Conservation (phyloP, 352 stramenopile genomes). For the Pythium angustatum region DNA sequence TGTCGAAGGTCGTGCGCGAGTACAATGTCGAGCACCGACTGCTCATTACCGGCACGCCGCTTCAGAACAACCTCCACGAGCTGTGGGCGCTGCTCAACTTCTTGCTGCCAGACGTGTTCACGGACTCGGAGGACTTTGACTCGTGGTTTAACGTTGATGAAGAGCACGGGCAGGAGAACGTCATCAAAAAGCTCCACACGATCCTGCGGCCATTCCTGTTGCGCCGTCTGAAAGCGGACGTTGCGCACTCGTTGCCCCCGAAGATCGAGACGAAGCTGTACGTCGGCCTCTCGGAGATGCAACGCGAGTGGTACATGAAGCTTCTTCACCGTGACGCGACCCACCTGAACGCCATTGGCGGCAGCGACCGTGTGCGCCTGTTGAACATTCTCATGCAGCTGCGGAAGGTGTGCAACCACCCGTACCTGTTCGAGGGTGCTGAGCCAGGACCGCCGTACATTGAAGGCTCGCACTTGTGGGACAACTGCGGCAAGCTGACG, state of each 20-base stretch:
- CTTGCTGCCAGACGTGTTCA: constrained; percentile 94
- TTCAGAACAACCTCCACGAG: constrained; percentile 99
- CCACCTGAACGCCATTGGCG: constrained; percentile 97
- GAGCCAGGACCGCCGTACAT: constrained; percentile 96
- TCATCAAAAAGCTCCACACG: constrained; percentile 97
- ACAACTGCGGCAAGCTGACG: constrained; percentile 98
- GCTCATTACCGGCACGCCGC: constrained; percentile 96
- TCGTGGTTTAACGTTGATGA: constrained; percentile 99
- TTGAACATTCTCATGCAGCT: constrained; percentile 99
- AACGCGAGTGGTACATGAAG: constrained; percentile 98
- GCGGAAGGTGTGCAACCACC: constrained; percentile 99
- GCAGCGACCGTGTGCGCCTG: constrained; percentile 93
- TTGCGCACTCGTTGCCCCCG: constrained; percentile 95
- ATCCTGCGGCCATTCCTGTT: constrained; percentile 98
- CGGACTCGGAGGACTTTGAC: constrained; percentile 97
- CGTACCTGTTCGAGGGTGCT: constrained; percentile 99
- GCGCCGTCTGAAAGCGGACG: constrained; percentile 97
- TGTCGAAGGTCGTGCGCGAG: constrained; percentile 82
- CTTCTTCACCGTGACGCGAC: constrained; percentile 95
- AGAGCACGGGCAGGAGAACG: constrained; percentile 94
- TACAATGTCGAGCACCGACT: constrained; percentile 95
- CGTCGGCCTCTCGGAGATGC: constrained; percentile 96
- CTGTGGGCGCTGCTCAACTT: constrained; percentile 99
- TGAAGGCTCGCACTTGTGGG: constrained; percentile 97
- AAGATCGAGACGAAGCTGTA: constrained; percentile 99